Base-by-base conservation (phyloP, 495 filamentous ascomycete genomes). In the Hypoxylon lenormandii region DNA sequence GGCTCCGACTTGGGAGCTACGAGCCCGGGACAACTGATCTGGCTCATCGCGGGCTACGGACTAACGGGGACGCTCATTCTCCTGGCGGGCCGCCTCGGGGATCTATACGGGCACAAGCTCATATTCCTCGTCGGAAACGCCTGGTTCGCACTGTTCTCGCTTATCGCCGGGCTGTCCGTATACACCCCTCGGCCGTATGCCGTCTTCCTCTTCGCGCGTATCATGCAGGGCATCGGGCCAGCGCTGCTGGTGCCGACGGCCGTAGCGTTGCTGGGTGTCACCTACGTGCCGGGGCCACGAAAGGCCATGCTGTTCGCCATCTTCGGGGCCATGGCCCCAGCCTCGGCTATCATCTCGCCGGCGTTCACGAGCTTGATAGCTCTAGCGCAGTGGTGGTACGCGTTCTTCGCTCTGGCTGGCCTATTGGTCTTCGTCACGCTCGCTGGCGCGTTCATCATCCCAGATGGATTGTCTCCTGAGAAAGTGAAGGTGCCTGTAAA, bases 21-120 rank as follows among this genome's bases (percentile, higher is more conserved):
- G 0, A 76, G 72, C 40, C 60, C 80, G 1, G 83, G 78, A 0
- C 72, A 81, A 18, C 74, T 84, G 21, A 81, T 80, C 23, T 88
- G 86, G 85, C 80, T 80, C 54, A 77, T 81, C 46, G 83, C 84
- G 3, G 83, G 81, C 0, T 88, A 86, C 72, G 80, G 81, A n/a
- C 70, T 89, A 13, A 91, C 88, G 0, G 89, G 89, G n/a, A 89
- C 88, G 0, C 91, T 91, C 66, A 89, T 92, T 48, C 80, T 92
- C 10, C 81, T 87, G 5, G 82, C 86, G 3, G 90, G 90, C 11
- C 82, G 89, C 4, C 78, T 90, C 3, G 89, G 90, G 0, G 90
- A 92, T 58, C 72, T 90, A 4, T 87, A 86, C 60, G 89, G 90
- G 21, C 87, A 90, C 72, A 86, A 87, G 57, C 78, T 77, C 6